Evolutionary conservation across 148 eudicot genomes (phyloP), one percentile per base, ranked within the genome.

Genomic region (Heliamphora exappendiculata): DNA sequence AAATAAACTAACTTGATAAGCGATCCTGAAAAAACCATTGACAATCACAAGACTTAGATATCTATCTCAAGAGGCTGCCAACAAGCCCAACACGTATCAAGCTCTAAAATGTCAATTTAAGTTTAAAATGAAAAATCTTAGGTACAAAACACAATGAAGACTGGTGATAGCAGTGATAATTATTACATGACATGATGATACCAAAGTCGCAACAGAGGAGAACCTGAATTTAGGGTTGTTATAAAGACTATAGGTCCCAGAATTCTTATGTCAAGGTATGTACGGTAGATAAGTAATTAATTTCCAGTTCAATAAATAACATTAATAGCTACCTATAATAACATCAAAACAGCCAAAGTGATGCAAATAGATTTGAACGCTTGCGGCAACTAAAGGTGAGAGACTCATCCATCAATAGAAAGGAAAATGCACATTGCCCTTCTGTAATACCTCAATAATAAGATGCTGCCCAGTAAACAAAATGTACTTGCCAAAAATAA

Each of bases 1-100:
- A 95, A 95, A 83, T 95, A 95, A 67, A 92, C 85, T 83, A 95
- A 85, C 84, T 95, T 95, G 83, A 95, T 92, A 64, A 95, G 94
- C 49, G 99, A 95, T 70, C 99, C 99, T 95, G 83, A 72, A 16
- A n/a, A 58, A 58, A 80, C 69, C 74, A 76, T 19, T 5, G 26
- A 73, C 41, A 42, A 67, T 47, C 14, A 51, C 33, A 70, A 4
- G 28, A 24, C 28, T 16, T 59, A 70, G n/a, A n/a, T n/a, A n/a
- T n/a, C 12, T 28, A 44, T 20, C 42, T 51, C 1, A 8, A 53
- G 45, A 16, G 17, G 28, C 17, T n/a, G 47, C 47, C 64, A 72
- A 37, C 3, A 34, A 10, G 11, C 36, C 47, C 64, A 72, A 37
- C 3, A 34, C 17, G 11, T 54, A 72, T 19, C 64, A 53, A 20